phyloP scores from a whole-genome alignment of 176 grass and related monocot genomes.

The Eragrostis nindensis region DNA sequence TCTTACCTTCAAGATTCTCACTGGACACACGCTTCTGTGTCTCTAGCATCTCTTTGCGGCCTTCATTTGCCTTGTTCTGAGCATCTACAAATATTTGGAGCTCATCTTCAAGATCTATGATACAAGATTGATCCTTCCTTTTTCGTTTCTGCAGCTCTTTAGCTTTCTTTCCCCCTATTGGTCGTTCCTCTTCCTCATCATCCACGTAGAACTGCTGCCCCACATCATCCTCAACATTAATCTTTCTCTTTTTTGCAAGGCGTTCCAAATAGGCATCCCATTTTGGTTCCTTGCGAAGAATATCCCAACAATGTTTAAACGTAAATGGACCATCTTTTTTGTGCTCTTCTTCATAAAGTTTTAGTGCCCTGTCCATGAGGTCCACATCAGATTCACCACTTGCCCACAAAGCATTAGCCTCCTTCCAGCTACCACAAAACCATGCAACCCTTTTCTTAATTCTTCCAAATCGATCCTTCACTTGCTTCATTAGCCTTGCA shows the following conservation, averaged over 20 bases:
- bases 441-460: slow-evolving; percentile 26
- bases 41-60: slow-evolving; percentile 14
- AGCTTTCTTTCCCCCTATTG: not conserved
- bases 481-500: not conserved
- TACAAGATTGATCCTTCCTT: not conserved
- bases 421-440: slow-evolving; percentile 16
- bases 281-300: not conserved
- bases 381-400: no score
- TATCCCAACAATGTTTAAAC: slow-evolving; percentile 10
- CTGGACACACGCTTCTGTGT: not conserved
- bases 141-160: not conserved
- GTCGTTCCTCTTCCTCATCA: not conserved
- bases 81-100: not conserved
- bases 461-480: slow-evolving; percentile 12
- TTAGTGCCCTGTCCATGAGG: not conserved
- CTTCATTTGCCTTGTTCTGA: slow-evolving; percentile 12
- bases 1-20: slow-evolving; percentile 8
- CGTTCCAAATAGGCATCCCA: slow-evolving; percentile 5
- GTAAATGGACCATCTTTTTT: slow-evolving; percentile 16
- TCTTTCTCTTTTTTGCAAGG: not conserved
- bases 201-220: not conserved
- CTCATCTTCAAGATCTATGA: slow-evolving; percentile 30
- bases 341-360: not conserved
- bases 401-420: slow-evolving; percentile 22
- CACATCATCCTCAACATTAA: not conserved